Evolutionary conservation across 805 yeast species (phyloP), one percentile per base, ranked within the genome.

Genomic region (Brettanomyces custersianus): DNA sequence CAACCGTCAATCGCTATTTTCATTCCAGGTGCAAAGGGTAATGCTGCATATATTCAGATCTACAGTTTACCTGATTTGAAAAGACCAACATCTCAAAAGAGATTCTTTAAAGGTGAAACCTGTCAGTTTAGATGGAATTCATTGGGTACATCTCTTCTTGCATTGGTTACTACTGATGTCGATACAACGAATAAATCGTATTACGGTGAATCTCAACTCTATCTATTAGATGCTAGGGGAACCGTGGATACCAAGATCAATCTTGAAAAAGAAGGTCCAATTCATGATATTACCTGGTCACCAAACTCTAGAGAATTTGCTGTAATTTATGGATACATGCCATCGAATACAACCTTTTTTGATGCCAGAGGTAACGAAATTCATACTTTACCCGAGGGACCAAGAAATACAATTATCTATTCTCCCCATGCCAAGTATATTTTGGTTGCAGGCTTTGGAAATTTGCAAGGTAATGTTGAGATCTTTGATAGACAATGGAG

Each of bases 281-380:
- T 92, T 48, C 96, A 92, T 63, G 98, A 92, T 59, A 84, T 90
- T 42, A 79, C 92, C 17, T 92, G 99, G 99, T 82, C 95, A 19
- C 96, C 97, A 40, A 77, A 87, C 35, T 85, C 95, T 15, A 74
- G 95, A 48, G 97, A 92, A 63, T 94, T 92, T 66, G 97, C 96
- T 41, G 98, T 92, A 30, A 86, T 84, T 38, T 88, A 88, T 55
- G 99, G 98, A 22, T 88, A 75, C 63, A 92, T 92, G 97, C 99
- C 99, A 2, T 85, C 96, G 20, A 80, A 82, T 51, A 88, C 96
- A 19, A 77, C 95, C 9, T 86, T 92, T 51, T 92, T 90, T 52
- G 97, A 92, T 62, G 76, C 94, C 20, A 76, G 96, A 51, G 37
- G 97, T 44, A 85, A 87, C 56, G 69, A 77, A 17, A 77, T 87